Percentiles rank a stretch among this genome's conserved stretches.
Conservation (phyloP, 768 basidiomycete genomes). For the Lentinula detonsa region DNA sequence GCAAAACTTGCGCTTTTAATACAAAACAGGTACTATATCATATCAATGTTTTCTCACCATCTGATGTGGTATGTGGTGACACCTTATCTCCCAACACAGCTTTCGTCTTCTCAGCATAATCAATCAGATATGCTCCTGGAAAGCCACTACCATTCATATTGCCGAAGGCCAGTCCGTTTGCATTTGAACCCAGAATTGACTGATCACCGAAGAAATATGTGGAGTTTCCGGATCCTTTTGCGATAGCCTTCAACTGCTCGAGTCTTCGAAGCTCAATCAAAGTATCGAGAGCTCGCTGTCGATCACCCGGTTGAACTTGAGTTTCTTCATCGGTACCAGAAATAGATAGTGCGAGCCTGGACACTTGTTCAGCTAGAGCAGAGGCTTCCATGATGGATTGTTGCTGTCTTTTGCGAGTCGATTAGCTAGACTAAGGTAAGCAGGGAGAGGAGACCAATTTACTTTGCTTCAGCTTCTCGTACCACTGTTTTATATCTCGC, state of each 20-base stretch:
- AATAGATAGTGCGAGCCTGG: conserved; percentile 36
- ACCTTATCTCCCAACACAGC: conserved; percentile 13
- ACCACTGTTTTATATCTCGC: conserved; percentile 44
- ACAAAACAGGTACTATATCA: no score
- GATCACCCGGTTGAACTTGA: conserved; percentile 25
- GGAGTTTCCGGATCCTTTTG: conserved; percentile 39
- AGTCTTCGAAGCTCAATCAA: conserved; percentile 44
- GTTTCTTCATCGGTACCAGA: conserved; percentile 19
- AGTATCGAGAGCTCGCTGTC: conserved; percentile 31
- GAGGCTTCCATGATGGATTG: conserved; percentile 39
- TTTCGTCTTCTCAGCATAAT: conserved; percentile 43
- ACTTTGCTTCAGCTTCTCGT: conserved; percentile 46
- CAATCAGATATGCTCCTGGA: conserved; percentile 36
- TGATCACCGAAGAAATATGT: conserved; percentile 55
- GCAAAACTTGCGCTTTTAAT: no score
- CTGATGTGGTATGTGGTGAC: not conserved
- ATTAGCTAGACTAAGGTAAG: conserved; percentile 4
- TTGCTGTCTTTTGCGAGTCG: conserved; percentile 23
- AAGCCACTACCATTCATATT: not conserved
- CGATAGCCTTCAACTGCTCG: conserved; percentile 49
- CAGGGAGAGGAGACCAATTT: not conserved
- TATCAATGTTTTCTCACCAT: not conserved
- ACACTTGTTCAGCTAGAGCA: conserved; percentile 44
- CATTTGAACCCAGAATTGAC: conserved; percentile 9
- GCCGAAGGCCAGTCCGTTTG: conserved; percentile 13